These are phyloP conservation scores for Biscutella laevigata DNA, from an alignment of 441 rosid genomes.

Conservation along the genomic window DNA sequence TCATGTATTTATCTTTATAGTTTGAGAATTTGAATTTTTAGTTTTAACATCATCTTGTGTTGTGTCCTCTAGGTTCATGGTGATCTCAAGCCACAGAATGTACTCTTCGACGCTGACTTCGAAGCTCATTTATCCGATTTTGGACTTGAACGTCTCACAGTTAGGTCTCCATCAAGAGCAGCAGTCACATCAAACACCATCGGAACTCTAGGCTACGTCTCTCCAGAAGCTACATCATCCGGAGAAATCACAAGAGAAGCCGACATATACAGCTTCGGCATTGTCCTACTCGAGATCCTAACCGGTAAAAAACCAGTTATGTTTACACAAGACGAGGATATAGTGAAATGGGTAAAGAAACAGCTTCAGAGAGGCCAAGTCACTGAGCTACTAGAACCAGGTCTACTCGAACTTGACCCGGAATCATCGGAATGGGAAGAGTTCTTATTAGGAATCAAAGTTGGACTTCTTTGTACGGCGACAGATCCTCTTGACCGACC, in stretches of 20 bases:
- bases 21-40: no score
- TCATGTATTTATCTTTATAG: no score
- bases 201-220: slow-evolving; percentile 73
- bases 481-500: slow-evolving; percentile 89
- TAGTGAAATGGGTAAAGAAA: slow-evolving; percentile 96
- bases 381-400: slow-evolving; percentile 78
- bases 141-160: slow-evolving; percentile 47
- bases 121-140: slow-evolving; percentile 69
- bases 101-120: slow-evolving; percentile 64
- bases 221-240: slow-evolving; percentile 63
- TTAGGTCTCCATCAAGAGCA: slow-evolving; percentile 53
- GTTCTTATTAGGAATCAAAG: slow-evolving; percentile 86
- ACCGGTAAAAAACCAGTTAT: slow-evolving; percentile 86
- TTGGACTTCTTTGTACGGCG: slow-evolving; percentile 88
- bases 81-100: slow-evolving; percentile 66
- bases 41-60: no score
- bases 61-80: no score
- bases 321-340: slow-evolving; percentile 92
- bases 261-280: slow-evolving; percentile 90
- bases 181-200: slow-evolving; percentile 59
- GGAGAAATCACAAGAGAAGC: slow-evolving; percentile 71
- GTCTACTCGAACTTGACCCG: slow-evolving; percentile 86
- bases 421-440: slow-evolving; percentile 99
- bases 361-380: slow-evolving; percentile 88
- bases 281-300: slow-evolving; percentile 73